A percentile compares a stretch with the other conserved stretches of the same genome.
Evolutionary conservation across 768 basidiomycete species (phyloP).

Genomic region (Gyrodon lividus): DNA sequence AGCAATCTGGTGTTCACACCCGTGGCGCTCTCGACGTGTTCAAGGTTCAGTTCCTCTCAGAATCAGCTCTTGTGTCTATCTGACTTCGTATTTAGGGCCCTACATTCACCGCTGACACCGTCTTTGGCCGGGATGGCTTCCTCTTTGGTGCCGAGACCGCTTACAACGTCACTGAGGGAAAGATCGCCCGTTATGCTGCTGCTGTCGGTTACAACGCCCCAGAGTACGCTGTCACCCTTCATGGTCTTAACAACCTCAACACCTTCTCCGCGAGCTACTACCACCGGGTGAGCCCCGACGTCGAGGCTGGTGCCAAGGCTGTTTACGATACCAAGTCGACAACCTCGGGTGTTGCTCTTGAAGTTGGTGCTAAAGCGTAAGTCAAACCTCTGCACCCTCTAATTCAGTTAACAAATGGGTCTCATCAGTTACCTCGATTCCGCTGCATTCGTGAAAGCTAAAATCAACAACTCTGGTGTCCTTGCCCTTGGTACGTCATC

Average conservation of each 20-base stretch:
- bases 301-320: conserved; percentile 95
- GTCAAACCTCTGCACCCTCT: conserved; percentile 28
- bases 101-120: conserved; percentile 94
- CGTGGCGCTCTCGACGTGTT: conserved; percentile 89
- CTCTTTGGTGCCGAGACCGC: conserved; percentile 93
- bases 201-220: conserved; percentile 95
- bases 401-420: neutral
- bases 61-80: neutral
- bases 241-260: conserved; percentile 92
- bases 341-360: conserved; percentile 80
- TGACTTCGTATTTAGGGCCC: conserved; percentile 66
- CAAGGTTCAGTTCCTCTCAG: conserved; percentile 59
- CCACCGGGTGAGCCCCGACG: conserved; percentile 89
- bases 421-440: conserved; percentile 70
- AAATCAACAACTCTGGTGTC: conserved; percentile 96
- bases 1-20: conserved; percentile 94
- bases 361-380: conserved; percentile 94
- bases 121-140: conserved; percentile 96
- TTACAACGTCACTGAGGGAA: conserved; percentile 95
- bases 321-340: conserved; percentile 94
- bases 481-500: conserved; percentile 67
- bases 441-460: conserved; percentile 94
- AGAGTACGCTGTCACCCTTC: conserved; percentile 91
- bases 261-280: conserved; percentile 97
- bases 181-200: conserved; percentile 86